Percentiles rank a stretch among this genome's conserved stretches.
Conservation (phyloP, 2,329 filamentous ascomycete species). For the Epichloe elymi region DNA sequence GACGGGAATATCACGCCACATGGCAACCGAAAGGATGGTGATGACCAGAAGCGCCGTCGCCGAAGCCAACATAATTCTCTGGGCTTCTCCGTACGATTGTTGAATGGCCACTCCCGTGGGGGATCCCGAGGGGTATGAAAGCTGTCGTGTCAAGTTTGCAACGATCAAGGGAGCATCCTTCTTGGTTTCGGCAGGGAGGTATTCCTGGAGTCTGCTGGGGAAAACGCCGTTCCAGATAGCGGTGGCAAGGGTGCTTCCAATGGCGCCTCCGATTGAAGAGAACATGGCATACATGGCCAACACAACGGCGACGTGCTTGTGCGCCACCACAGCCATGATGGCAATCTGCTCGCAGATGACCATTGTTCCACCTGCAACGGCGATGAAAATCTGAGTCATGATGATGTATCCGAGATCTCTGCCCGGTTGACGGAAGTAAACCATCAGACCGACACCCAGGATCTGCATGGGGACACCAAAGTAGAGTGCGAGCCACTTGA, state of each 20-base stretch:
- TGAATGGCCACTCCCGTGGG: no score
- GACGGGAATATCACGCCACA: no score
- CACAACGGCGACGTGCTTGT: conserved; percentile 38
- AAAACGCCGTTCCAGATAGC: conserved; percentile 31
- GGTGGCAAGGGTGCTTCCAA: conserved; percentile 30
- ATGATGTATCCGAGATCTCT: conserved; percentile 33
- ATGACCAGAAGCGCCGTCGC: neutral
- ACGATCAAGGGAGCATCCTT: no score
- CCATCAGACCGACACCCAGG: conserved; percentile 30
- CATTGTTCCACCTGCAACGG: conserved; percentile 39
- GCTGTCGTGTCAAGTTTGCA: no score
- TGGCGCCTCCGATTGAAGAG: conserved; percentile 29
- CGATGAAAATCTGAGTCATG: conserved; percentile 41
- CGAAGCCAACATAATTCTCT: neutral
- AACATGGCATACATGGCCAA: conserved; percentile 32
- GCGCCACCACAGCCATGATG: conserved; percentile 40
- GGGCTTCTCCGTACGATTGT: neutral
- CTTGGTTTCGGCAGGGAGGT: no score
- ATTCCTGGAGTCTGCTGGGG: neutral
- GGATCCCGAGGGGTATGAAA: no score
- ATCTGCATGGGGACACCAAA: conserved; percentile 39
- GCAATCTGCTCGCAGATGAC: conserved; percentile 43
- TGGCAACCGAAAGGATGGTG: no score
- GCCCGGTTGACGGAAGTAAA: conserved; percentile 23
- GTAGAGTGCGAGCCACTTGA: conserved; percentile 31